Base-by-base conservation (phyloP, 257 asterid species). In the Solanum corneliomulleri region DNA sequence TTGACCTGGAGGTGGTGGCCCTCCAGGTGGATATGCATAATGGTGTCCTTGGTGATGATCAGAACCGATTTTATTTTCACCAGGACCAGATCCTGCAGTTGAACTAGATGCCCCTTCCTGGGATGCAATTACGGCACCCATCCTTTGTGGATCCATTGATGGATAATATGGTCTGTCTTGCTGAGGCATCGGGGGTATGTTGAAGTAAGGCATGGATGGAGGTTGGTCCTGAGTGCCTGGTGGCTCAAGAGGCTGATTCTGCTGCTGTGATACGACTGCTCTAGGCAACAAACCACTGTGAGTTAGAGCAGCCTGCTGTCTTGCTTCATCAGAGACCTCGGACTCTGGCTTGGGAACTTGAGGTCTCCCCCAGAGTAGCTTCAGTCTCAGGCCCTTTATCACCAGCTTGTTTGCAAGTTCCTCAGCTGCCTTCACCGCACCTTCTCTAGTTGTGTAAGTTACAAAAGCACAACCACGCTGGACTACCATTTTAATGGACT, bases 371-470 rank as follows among this genome's bases (percentile, higher is more conserved):
- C 99, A 97, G 80, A 95, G 96, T 29, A 97, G 93, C 89, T 97
- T 97, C 92, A 97, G 88, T 92, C 99, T 91, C 86, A 94, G 90
- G 49, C 99, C 99, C 87, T 97, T 97, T 44, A 97, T 88, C 20
- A 97, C 99, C 42, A 97, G 89, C 86, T 90, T 97, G 91, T 97
- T 95, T 35, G 94, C 89, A 25, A 97, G 99, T 76, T 95, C 99
- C 91, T 97, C 99, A 18, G 99, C 99, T 39, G 99, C 99, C 89
- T 91, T 96, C 92, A 95, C 98, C 2, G 99, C 97, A 29, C 98
- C 98, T 92, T 97, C 99, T 87, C 99, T 91, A 49, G 98, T 91
- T 1, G 98, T 97, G 92, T 96, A 97, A 27, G 98, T 91, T 39
- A 97, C 96, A 27, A 97, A 97, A 71, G 99, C 99, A 90, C 98